Evolutionary conservation across 2,329 filamentous ascomycete genomes (phyloP), one percentile per base, ranked within the genome.

Genomic region (Proliferodiscus dingleyae): DNA sequence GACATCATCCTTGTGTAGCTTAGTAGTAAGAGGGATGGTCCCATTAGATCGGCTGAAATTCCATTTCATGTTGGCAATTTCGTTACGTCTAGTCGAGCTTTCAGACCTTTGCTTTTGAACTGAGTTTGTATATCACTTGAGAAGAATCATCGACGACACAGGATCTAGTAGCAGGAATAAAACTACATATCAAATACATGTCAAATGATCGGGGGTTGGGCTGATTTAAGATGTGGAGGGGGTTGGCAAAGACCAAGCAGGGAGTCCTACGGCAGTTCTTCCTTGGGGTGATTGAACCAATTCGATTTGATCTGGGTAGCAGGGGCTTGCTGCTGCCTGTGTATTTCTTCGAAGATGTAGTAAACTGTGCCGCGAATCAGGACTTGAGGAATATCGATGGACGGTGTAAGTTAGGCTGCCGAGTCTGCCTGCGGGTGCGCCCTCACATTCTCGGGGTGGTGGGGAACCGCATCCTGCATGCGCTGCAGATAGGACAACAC

Each of bases 51-150:
- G 24, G 7, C 40, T 37, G 21, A 29, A 9, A 23, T 47, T 47
- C 40, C 40, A 47, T 19, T 43, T 24, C 45, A 47, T 47, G 7
- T 39, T 47, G 34, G n/a, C 23, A 16, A 26, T 6, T 11, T 40
- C 28, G 4, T 9, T 19, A 9, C 38, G 39, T n/a, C 26, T n/a
- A 29, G 33, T 23, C 16, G n/a, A n/a, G n/a, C n/a, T n/a, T n/a
- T n/a, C n/a, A n/a, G n/a, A n/a, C n/a, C n/a, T n/a, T n/a, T n/a
- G n/a, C n/a, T n/a, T n/a, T n/a, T n/a, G n/a, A n/a, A n/a, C n/a
- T n/a, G n/a, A n/a, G n/a, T 34, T 18, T 5, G 33, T 33, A 16
- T 47, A 43, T 39, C 45, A 32, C 33, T 47, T 47, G 23, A 38
- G 45, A 24, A 38, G 39, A 24, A 24, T 24, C 23, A 21, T 33